A percentile compares a stretch with the other conserved stretches of the same genome.
Evolutionary conservation across 495 filamentous ascomycete genomes (phyloP).

Genomic region (Barbatosphaeria neglecta): DNA sequence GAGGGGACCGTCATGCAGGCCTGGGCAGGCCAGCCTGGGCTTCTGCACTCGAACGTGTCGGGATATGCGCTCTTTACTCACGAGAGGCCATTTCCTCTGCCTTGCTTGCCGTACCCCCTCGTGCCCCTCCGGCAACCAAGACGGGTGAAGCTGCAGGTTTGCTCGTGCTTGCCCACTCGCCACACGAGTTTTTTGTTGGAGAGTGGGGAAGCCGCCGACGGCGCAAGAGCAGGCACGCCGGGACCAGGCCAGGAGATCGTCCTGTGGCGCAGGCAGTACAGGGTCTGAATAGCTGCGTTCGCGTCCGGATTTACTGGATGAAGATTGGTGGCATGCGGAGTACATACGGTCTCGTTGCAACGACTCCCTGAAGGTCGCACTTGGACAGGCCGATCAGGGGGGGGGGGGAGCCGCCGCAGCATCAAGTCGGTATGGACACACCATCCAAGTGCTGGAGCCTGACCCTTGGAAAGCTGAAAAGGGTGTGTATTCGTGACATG

Average conservation of each 20-base stretch:
- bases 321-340: background rate
- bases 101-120: too few species aligned
- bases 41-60: too few species aligned
- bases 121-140: too few species aligned
- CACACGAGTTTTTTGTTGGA: too few species aligned
- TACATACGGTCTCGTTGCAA: background rate
- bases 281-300: background rate
- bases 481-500: background rate
- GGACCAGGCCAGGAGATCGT: background rate
- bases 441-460: background rate
- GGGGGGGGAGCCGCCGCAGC: too few species aligned
- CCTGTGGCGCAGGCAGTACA: background rate
- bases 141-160: too few species aligned
- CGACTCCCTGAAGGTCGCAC: background rate
- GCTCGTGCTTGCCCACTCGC: too few species aligned
- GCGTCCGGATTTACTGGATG: background rate
- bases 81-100: background rate
- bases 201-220: background rate
- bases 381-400: background rate
- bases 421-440: too few species aligned
- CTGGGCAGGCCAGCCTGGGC: background rate
- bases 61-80: too few species aligned
- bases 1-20: background rate
- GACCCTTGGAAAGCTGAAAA: background rate
- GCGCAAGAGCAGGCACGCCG: background rate